These are phyloP conservation scores for Guyanaporus albipodus DNA, from an alignment of 768 basidiomycete genomes.

Conservation along the genomic window DNA sequence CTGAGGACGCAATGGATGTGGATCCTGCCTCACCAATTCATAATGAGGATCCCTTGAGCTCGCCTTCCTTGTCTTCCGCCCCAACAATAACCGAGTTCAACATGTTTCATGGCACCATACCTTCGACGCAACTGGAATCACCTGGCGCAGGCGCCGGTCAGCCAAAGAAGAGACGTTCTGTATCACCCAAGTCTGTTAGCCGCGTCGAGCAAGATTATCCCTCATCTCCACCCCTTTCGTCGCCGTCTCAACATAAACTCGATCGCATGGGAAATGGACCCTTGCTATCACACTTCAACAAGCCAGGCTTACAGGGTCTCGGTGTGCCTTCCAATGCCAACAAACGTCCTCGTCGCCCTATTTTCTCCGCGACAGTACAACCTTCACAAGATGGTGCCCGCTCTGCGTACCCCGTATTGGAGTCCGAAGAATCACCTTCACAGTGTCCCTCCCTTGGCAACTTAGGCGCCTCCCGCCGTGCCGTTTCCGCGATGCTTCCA, in stretches of 20 bases:
- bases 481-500: slow-evolving; percentile 69
- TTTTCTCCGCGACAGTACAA: slow-evolving; percentile 58
- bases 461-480: slow-evolving; percentile 57
- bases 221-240: slow-evolving; percentile 51
- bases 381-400: slow-evolving; percentile 39
- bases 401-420: slow-evolving; percentile 43
- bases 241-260: slow-evolving; percentile 46
- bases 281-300: slow-evolving; percentile 41
- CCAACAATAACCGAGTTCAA: slow-evolving; percentile 53
- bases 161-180: slow-evolving; percentile 55
- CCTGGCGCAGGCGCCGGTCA: slow-evolving; percentile 37
- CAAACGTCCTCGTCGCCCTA: slow-evolving; percentile 64
- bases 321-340: slow-evolving; percentile 49
- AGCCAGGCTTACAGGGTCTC: slow-evolving; percentile 50
- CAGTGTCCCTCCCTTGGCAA: slow-evolving; percentile 25
- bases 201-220: slow-evolving; percentile 36
- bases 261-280: slow-evolving; percentile 37
- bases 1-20: slow-evolving; percentile 76
- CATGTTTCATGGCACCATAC: slow-evolving; percentile 58
- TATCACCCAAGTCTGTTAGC: slow-evolving; percentile 48
- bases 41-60: slow-evolving; percentile 30
- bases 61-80: slow-evolving; percentile 45
- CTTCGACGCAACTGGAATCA: slow-evolving; percentile 45
- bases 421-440: slow-evolving; percentile 26
- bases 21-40: slow-evolving; percentile 51